Percentiles rank a stretch among this genome's conserved stretches.
Conservation (phyloP, 2,329 filamentous ascomycete genomes). For the Aspergillus fischeri region DNA sequence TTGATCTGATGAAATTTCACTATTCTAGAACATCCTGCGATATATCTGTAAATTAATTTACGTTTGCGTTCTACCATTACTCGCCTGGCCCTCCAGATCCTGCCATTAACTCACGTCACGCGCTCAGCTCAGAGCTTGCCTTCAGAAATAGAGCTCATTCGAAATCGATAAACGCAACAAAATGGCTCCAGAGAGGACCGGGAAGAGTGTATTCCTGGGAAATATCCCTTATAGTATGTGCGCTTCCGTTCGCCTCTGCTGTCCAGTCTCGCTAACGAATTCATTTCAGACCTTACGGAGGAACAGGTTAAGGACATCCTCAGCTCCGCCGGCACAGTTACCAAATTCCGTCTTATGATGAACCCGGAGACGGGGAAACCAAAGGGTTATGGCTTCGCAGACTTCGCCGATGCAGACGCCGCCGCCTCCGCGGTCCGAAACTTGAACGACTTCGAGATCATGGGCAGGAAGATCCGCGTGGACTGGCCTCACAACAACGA, state of each 20-base stretch:
- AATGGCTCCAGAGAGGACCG: constrained; percentile 43
- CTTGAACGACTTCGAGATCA: constrained; percentile 90
- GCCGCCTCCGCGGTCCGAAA: constrained; percentile 93
- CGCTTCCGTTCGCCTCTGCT: constrained; percentile 54
- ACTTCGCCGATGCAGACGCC: constrained; percentile 88
- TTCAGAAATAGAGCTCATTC: constrained; percentile 1
- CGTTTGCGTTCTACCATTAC: background rate
- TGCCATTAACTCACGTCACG: background rate
- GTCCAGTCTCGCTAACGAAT: constrained; percentile 13
- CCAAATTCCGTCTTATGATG: constrained; percentile 90
- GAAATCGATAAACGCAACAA: constrained; percentile 7
- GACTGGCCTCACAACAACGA: constrained; percentile 94
- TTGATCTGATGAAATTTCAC: background rate
- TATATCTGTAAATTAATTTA: background rate
- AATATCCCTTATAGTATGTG: constrained; percentile 68
- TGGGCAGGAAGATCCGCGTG: constrained; percentile 88
- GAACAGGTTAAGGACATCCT: constrained; percentile 95
- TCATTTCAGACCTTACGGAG: constrained; percentile 75
- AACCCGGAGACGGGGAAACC: constrained; percentile 92
- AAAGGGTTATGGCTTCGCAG: constrained; percentile 94
- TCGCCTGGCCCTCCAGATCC: background rate
- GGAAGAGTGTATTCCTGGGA: constrained; percentile 46
- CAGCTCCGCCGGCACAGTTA: constrained; percentile 80
- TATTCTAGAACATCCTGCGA: background rate
- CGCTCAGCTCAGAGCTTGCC: background rate